phyloP scores from a whole-genome alignment of 2,329 filamentous ascomycete species.

The Akanthomyces lecanii region DNA sequence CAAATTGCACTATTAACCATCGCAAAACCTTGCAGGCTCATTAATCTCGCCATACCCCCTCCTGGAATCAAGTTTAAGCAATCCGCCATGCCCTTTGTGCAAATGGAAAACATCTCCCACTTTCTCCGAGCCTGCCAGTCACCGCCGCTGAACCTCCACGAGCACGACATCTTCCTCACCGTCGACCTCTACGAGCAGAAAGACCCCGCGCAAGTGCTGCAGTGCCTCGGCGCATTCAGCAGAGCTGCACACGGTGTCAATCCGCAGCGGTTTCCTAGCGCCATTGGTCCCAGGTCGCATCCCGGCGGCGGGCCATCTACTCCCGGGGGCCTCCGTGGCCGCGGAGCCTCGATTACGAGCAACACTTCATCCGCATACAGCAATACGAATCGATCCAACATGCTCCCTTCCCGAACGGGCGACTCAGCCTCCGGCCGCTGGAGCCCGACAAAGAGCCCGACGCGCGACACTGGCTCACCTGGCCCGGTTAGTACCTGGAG shows the following conservation, averaged over 20 bases:
- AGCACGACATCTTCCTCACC: slow-evolving; percentile 94
- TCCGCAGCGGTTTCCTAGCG: slow-evolving; percentile 66
- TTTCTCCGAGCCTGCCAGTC: slow-evolving; percentile 86
- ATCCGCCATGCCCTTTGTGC: slow-evolving; percentile 94
- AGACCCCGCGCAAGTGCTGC: slow-evolving; percentile 91
- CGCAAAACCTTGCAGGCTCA: slow-evolving; percentile 55
- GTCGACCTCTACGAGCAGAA: slow-evolving; percentile 95
- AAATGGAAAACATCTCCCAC: slow-evolving; percentile 99
- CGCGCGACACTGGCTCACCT: slow-evolving; percentile 50
- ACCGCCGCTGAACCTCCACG: slow-evolving; percentile 78
- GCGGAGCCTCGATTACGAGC: slow-evolving; percentile 54
- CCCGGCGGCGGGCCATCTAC: slow-evolving; percentile 51
- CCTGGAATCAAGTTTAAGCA: slow-evolving; percentile 85
- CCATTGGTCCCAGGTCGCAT: slow-evolving; percentile 69
- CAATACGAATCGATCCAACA: slow-evolving; percentile 31
- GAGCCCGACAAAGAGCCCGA: slow-evolving; percentile 61
- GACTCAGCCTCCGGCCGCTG: slow-evolving; percentile 52
- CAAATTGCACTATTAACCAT: slow-evolving; percentile 17
- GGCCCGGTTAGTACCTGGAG: slow-evolving; percentile 80
- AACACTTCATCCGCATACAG: slow-evolving; percentile 51
- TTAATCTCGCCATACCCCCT: slow-evolving; percentile 72
- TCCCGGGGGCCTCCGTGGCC: slow-evolving; percentile 39
- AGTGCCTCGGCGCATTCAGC: slow-evolving; percentile 89
- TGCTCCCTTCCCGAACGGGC: slow-evolving; percentile 49
- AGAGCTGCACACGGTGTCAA: slow-evolving; percentile 73